phyloP scores from a whole-genome alignment of 179 eudicot species.

The Gypsophila paniculata region DNA sequence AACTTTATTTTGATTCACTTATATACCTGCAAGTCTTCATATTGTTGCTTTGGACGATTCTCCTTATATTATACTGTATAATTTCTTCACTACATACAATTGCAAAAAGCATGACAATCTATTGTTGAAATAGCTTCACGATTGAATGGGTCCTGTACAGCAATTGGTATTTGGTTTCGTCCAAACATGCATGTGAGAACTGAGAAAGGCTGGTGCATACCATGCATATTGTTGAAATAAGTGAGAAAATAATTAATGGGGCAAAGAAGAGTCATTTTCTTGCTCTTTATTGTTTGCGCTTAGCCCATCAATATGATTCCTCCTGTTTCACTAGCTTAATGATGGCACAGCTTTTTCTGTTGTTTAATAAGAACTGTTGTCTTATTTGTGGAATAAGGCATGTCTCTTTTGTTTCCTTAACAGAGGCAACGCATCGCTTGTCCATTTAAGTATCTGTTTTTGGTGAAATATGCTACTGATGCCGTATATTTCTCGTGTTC shows the following conservation, averaged over 20 bases:
- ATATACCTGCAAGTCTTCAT: neutral
- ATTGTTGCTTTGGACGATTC: neutral
- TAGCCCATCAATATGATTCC: neutral
- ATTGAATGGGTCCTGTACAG: neutral
- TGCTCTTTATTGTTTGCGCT: neutral
- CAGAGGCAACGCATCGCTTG: neutral
- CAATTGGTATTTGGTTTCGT: neutral
- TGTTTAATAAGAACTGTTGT: neutral
- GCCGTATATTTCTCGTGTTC: neutral
- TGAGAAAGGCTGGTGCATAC: neutral
- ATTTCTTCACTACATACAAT: neutral
- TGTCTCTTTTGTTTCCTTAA: neutral
- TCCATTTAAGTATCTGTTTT: neutral
- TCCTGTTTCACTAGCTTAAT: neutral
- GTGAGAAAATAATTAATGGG: neutral
- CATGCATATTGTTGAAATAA: neutral
- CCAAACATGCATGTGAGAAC: constrained; percentile 3
- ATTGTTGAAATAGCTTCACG: constrained; percentile 3
- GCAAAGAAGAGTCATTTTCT: neutral
- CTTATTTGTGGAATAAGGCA: neutral
- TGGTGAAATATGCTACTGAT: neutral
- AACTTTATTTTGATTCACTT: neutral
- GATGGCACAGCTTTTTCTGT: too few species aligned
- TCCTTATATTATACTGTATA: neutral
- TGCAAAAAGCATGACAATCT: constrained; percentile 2